Base-by-base conservation (phyloP, 208 protist genomes). In the Trypanosoma caninum region DNA sequence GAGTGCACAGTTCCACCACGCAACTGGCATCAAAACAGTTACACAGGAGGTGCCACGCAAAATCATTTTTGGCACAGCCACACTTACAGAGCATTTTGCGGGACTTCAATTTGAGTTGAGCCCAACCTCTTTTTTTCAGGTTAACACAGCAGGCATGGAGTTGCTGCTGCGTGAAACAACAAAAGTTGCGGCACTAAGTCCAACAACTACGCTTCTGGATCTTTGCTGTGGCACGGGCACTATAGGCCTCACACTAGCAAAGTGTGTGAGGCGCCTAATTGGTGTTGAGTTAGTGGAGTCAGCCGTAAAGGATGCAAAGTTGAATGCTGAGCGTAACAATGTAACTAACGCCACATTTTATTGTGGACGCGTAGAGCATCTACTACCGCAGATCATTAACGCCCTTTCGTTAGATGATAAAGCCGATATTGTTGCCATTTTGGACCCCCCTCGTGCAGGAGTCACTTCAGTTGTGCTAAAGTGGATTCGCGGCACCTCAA, bases 211-310 rank as follows among this genome's bases (percentile, higher is more conserved):
- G 13, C 78, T 98, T n/a, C 72, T 98, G 13, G 97, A 98, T 69
- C 76, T 98, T 41, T 98, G 97, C 70, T 97, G 95, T 62, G 97
- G 97, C 20, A 97, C 95, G 3, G 97, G 97, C 18, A 97, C 95
- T 9, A 98, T 98, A 61, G 97, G 97, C 6, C 69, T 97, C 14
- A 85, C 74, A 13, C 74, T 97, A 20, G 74, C 90, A 3, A 56
- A 53, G 41, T 65, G 86, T 47, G 95, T 97, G 23, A 74, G 84
- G 51, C 65, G 77, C 30, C 87, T 98, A 0, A 91, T 98, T 68
- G 97, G 97, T 7, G 85, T 98, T 31, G 97, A 98, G 54, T 78
- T 98, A 2, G 82, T 91, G 14, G 78, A 85, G 46, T 81, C 78
- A 2, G 84, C 95, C 2, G 83, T 98, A 5, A 61, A 72, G 11